Evolutionary conservation across 2,329 filamentous ascomycete genomes (phyloP).

Genomic region (Sporothrix euskadiensis): DNA sequence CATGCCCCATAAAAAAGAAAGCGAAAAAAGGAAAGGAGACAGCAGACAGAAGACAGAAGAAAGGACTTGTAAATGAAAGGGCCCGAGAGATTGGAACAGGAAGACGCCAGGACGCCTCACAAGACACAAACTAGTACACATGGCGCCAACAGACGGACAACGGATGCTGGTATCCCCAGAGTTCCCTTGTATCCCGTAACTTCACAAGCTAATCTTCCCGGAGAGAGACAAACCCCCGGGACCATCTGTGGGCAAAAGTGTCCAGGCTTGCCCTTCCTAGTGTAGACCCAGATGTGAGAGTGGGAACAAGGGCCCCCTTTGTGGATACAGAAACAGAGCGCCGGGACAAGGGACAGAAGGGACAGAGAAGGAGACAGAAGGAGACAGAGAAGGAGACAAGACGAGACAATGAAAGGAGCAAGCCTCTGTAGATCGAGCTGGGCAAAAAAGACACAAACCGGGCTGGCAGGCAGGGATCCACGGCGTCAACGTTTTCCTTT

Average conservation of each 20-base stretch:
- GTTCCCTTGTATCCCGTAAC: background rate
- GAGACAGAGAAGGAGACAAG: too few relatives aligned
- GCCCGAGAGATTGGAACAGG: slow-evolving; percentile 12
- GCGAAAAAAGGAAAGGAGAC: background rate
- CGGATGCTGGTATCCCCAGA: background rate
- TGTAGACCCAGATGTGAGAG: slow-evolving; percentile 1
- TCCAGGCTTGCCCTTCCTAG: background rate
- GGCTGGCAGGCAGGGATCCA: background rate
- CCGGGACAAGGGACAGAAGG: background rate
- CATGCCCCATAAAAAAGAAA: background rate
- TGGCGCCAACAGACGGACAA: background rate
- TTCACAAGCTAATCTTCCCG: background rate
- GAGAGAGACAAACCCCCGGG: slow-evolving; percentile 5
- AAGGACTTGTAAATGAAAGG: background rate
- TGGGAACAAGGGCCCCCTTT: background rate
- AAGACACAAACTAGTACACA: background rate
- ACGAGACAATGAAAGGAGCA: background rate
- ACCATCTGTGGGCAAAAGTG: background rate
- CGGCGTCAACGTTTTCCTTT: background rate
- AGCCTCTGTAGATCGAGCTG: background rate
- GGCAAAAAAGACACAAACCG: background rate
- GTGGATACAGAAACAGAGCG: slow-evolving; percentile 14
- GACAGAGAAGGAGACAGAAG: background rate
- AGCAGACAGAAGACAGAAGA: too few relatives aligned
- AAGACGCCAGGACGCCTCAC: background rate